Base-by-base conservation (phyloP, 768 basidiomycete genomes). In the Tricholomella constricta region DNA sequence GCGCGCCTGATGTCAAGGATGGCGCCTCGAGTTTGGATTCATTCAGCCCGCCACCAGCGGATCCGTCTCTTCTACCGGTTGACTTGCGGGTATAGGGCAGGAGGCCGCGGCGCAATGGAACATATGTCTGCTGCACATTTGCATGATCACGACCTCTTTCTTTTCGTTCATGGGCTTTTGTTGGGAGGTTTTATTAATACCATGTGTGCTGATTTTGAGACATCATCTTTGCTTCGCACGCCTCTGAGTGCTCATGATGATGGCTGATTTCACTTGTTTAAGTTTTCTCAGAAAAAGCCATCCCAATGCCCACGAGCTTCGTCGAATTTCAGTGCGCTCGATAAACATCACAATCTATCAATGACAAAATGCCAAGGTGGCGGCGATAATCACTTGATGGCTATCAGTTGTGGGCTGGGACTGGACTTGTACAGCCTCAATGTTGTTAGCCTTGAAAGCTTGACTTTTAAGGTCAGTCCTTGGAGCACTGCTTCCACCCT, bases 1-100 rank as follows among this genome's bases (percentile, higher is more conserved):
- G 51, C 43, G 22, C 37, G 44, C 14, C 40, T 23, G 45, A 55
- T 34, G 41, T 25, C 22, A 43, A 51, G 41, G 52, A 55, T 23
- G n/a, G n/a, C 38, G 29, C 35, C 35, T 15, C 34, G 12, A 25
- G 25, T 32, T 10, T 40, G 6, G 37, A 38, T 49, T 15, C 48
- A 19, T 29, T 40, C 23, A 29, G 25, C n/a, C 29, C 40, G 6
- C 46, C 53, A 25, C 26, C 27, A 11, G 19, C 31, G 20, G 32
- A 2, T 27, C 14, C 27, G 14, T 31, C 29, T 19, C 11, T 14
- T 22, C 17, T 10, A 12, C 31, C 31, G 12, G 12, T 34, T 15
- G 31, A 14, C 12, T 32, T 22, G 32, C 29, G 9, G 20, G 22
- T 34, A 9, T 23, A 2, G 29, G 17, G 17, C 12, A 17, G 26